Evolutionary conservation across 495 filamentous ascomycete species (phyloP).

Genomic region (Xylaria castorea): DNA sequence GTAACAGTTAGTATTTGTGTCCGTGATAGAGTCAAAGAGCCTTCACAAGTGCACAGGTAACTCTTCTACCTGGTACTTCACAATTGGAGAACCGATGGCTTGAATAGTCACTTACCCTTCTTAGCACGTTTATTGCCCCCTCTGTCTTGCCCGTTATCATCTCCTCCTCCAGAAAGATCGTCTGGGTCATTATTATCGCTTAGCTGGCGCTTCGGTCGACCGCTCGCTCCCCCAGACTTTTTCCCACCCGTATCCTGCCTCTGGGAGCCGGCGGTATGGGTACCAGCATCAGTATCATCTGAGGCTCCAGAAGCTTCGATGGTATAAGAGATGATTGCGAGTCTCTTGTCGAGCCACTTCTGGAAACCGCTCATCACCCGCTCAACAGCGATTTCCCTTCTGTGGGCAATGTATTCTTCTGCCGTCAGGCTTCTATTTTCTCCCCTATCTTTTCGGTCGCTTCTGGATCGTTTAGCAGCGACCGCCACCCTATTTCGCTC

Average conservation of each 20-base stretch:
- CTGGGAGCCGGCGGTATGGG: slow-evolving; percentile 30
- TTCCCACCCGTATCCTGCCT: slow-evolving; percentile 29
- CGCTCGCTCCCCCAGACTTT: slow-evolving; percentile 30
- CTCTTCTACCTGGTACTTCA: neutral
- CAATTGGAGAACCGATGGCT: neutral
- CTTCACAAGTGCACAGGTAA: neutral
- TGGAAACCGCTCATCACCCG: slow-evolving; percentile 38
- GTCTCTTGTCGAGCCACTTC: slow-evolving; percentile 40
- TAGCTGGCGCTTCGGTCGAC: slow-evolving; percentile 37
- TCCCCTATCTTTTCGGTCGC: slow-evolving; percentile 31
- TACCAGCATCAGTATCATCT: slow-evolving; percentile 26
- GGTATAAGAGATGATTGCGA: slow-evolving; percentile 40
- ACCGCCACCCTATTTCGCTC: slow-evolving; percentile 34
- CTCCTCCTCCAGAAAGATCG: slow-evolving; percentile 34
- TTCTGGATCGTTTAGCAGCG: slow-evolving; percentile 34
- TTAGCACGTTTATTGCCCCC: slow-evolving; percentile 40
- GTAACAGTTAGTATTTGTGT: neutral
- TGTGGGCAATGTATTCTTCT: slow-evolving; percentile 41
- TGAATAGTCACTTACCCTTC: slow-evolving; percentile 25
- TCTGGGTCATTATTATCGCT: slow-evolving; percentile 33
- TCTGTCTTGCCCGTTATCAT: slow-evolving; percentile 36
- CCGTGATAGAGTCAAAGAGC: neutral
- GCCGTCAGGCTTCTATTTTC: slow-evolving; percentile 36
- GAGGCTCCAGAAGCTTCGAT: slow-evolving; percentile 40
- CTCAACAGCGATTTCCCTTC: slow-evolving; percentile 34